Conservation (phyloP, 805 yeast species). For the Saturnispora bothae region DNA sequence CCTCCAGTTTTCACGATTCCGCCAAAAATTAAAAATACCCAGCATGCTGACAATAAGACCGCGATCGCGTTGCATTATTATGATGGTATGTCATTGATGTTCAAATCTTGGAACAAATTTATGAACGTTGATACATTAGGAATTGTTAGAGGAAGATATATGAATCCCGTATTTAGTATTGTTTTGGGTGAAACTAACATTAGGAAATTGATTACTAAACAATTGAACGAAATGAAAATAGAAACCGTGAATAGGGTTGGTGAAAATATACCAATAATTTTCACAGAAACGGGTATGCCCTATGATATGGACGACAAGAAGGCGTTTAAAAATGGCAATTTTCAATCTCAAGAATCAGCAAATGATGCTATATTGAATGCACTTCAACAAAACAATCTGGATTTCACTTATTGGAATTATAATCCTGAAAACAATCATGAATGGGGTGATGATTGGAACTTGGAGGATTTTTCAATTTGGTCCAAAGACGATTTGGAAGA, state of each 20-base stretch:
- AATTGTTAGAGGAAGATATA: conserved; percentile 66
- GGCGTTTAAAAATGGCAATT: conserved; percentile 60
- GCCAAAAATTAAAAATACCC: conserved; percentile 44
- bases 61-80: conserved; percentile 84
- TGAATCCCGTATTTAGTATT: conserved; percentile 60
- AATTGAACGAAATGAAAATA: conserved; percentile 50
- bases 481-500: conserved; percentile 44
- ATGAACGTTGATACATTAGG: conserved; percentile 89
- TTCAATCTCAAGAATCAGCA: conserved; percentile 66
- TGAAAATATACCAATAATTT: conserved; percentile 51
- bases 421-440: conserved; percentile 60
- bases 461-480: conserved; percentile 88
- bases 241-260: conserved; percentile 64
- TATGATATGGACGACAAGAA: conserved; percentile 82
- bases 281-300: conserved; percentile 97
- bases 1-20: conserved; percentile 76
- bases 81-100: conserved; percentile 90
- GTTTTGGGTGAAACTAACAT: conserved; percentile 78
- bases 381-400: conserved; percentile 59
- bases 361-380: conserved; percentile 76
- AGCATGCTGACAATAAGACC: conserved; percentile 49
- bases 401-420: conserved; percentile 84
- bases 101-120: conserved; percentile 73
- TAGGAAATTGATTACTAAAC: conserved; percentile 58
- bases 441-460: conserved; percentile 90